Base-by-base conservation (phyloP, 2,329 filamentous ascomycete species). In the Camillea tinctor region DNA sequence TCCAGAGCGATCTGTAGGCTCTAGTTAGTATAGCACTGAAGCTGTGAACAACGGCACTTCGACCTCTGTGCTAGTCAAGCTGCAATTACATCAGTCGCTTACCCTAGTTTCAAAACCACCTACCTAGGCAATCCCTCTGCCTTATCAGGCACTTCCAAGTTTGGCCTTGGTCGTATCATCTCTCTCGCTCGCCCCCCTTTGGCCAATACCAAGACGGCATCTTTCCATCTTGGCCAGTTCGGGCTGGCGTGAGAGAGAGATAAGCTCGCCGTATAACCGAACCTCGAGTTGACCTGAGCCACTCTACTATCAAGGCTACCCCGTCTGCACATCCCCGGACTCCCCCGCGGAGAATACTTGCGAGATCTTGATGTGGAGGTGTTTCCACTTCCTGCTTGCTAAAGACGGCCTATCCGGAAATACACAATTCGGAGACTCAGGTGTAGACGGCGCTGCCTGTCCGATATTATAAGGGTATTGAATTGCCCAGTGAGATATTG, bases 331-430 rank as follows among this genome's bases (percentile, higher is more conserved):
- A 62, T 65, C 63, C 57, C 58, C 52, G 55, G 58, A 58, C 55
- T 40, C 59, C 59, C 63, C 67, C 66, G 68, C 67, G 68, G 66
- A 70, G 61, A 69, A 61, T 59, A 62, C 30, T 55, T 50, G 50
- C 54, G 40, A 52, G 19, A 54, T 20, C 11, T 56, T 56, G 54
- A 62, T 63, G 61, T 60, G 63, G 30, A 58, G 63, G 56, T 56
- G 30, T 21, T 40, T 56, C 60, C 55, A 57, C 30, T 57, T 53
- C 48, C 54, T 64, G 60, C 64, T 65, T 63, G 66, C 62, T 52
- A 9, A 56, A 60, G 58, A 60, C 59, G 54, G 60, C 53, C 23
- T 50, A 50, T 62, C 66, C 68, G 68, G 68, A 70, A 63, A 70
- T 70, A 62, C 68, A 64, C 54, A 64, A 52, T 66, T 30, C 19